Percentiles rank a stretch among this genome's conserved stretches.
Conservation (phyloP, 1,284 basidiomycete species). For the Sanghuangporus baumii region DNA sequence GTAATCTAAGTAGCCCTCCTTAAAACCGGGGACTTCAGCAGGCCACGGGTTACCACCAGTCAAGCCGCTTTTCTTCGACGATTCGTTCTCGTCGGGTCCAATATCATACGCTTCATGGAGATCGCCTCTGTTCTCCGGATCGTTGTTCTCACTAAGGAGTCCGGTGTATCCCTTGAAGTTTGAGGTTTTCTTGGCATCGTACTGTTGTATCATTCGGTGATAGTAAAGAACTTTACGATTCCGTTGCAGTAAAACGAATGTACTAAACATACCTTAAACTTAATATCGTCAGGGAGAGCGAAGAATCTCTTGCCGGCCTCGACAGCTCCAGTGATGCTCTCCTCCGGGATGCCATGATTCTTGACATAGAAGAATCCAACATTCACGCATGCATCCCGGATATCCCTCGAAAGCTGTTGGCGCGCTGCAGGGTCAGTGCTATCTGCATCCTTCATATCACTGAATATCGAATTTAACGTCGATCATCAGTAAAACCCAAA, state of each 20-base stretch:
- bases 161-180: conserved; percentile 74
- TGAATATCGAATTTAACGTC: conserved; percentile 24
- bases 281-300: conserved; percentile 46
- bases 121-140: conserved; percentile 64
- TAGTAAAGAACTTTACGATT: too few species aligned
- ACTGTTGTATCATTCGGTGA: conserved; percentile 30
- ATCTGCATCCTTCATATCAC: conserved; percentile 48
- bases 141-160: conserved; percentile 53
- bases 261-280: conserved; percentile 38
- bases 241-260: background rate
- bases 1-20: conserved; percentile 49
- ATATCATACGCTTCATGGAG: conserved; percentile 81
- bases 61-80: conserved; percentile 32
- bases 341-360: conserved; percentile 63
- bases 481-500: background rate
- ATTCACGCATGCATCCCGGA: conserved; percentile 66
- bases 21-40: conserved; percentile 39
- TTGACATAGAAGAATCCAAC: conserved; percentile 81
- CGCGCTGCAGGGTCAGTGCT: conserved; percentile 36
- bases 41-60: conserved; percentile 49
- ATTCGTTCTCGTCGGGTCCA: conserved; percentile 54
- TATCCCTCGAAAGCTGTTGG: conserved; percentile 46
- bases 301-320: conserved; percentile 59
- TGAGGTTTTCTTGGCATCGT: conserved; percentile 61
- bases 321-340: conserved; percentile 42